Evolutionary conservation across 768 basidiomycete genomes (phyloP).

Genomic region (Termitomyces sp.): DNA sequence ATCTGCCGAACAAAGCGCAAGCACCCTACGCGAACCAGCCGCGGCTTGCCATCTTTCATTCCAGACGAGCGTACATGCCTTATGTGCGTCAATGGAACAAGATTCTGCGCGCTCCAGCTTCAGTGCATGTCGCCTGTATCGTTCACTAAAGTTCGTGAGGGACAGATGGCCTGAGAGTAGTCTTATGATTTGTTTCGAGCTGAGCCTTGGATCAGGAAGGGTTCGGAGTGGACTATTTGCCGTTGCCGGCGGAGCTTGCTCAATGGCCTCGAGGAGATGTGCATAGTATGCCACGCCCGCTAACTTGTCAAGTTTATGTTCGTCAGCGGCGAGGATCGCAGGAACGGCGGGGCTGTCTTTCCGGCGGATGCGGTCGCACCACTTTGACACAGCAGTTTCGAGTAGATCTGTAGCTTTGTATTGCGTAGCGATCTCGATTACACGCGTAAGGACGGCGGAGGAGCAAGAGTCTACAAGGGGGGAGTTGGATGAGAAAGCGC

Average conservation of each 20-base stretch:
- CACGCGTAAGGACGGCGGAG: constrained; percentile 25
- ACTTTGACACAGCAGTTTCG: constrained; percentile 18
- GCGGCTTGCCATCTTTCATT: constrained; percentile 27
- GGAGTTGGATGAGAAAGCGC: constrained; percentile 17
- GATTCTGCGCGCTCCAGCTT: constrained; percentile 15
- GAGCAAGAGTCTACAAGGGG: constrained; percentile 26
- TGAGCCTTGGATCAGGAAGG: constrained; percentile 29
- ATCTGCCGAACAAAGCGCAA: constrained; percentile 25
- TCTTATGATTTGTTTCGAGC: constrained; percentile 28
- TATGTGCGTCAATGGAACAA: constrained; percentile 20
- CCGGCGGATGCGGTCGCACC: constrained; percentile 24
- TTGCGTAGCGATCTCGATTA: constrained; percentile 23
- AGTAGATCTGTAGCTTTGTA: constrained; percentile 19
- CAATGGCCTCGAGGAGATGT: constrained; percentile 29
- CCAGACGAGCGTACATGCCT: constrained; percentile 25
- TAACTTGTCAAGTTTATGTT: constrained; percentile 21
- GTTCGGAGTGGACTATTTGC: constrained; percentile 24
- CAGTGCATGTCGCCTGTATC: constrained; percentile 22
- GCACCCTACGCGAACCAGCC: constrained; percentile 25
- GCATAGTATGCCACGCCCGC: constrained; percentile 33
- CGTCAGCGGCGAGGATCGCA: constrained; percentile 31
- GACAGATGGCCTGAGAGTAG: constrained; percentile 30
- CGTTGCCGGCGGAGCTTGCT: constrained; percentile 19
- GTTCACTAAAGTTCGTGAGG: constrained; percentile 30
- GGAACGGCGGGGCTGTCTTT: constrained; percentile 29